Evolutionary conservation across 164 flowering plant species (phyloP), one percentile per base, ranked within the genome.

Genomic region (Annona cherimola): DNA sequence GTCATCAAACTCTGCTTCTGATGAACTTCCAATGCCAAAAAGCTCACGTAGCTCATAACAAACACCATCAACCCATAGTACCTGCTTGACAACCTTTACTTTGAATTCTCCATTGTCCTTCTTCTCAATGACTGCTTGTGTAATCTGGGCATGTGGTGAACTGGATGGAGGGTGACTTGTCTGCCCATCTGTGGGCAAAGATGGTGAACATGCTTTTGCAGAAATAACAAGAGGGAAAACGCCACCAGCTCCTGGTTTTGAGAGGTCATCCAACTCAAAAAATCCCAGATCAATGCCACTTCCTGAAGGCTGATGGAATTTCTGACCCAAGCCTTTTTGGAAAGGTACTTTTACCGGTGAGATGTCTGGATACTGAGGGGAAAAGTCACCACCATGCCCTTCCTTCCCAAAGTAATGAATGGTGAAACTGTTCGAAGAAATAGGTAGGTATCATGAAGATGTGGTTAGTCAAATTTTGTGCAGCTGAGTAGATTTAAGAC

Each of bases 21-120:
- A 42, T 71, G 90, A 82, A 79, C 79, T 85, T 44, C 84, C 93
- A 55, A 92, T 84, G 69, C 97, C 98, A 82, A 79, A 94, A 67
- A 94, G 71, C 78, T 94, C 97, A 70, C 88, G 87, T 42, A 94
- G 78, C 77, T 92, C 98, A 83, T 94, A 94, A 2, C 95, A 88
- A 67, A 82, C 84, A 44, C 86, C 93, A 74, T 86, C 91, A 71
- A 88, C 77, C 91, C 92, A 88, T 63, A 92, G 70, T 59, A 94
- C 82, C 76, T 94, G 98, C 80, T 78, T 88, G 54, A 86, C 75
- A 26, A 87, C 98, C 78, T 77, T 87, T 54, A 83, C 92, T 71
- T 84, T 81, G 77, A 88, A 92, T 50, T 68, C 62, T n/a, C 71
- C 89, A 50, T 57, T 81, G 63, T 79, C 64, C 73, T 78, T 84